Percentiles rank a stretch among this genome's conserved stretches.
phyloP scores from a whole-genome alignment of 192 early-diverging fungal species.

The Coemansia sp. region DNA sequence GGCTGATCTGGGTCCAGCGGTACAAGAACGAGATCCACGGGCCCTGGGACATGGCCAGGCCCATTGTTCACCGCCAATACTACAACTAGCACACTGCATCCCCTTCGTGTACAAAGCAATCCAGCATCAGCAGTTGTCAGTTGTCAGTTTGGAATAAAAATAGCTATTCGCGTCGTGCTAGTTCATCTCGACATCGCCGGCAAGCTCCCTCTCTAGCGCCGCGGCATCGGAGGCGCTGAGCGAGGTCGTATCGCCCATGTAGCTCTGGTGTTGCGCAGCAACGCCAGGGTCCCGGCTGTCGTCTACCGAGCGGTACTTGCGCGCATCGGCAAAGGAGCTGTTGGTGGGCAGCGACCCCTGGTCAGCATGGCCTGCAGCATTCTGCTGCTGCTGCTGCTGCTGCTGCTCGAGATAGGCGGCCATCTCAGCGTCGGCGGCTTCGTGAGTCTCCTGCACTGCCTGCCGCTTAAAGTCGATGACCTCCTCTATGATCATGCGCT shows the following conservation, averaged over 20 bases:
- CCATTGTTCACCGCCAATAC: constrained; percentile 60
- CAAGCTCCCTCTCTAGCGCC: constrained; percentile 39
- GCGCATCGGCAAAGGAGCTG: constrained; percentile 31
- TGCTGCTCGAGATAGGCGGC: constrained; percentile 18
- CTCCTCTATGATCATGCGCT: constrained; percentile 75
- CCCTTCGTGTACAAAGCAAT: neutral
- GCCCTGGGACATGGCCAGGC: constrained; percentile 93
- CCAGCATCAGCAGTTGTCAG: neutral
- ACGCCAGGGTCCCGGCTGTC: constrained; percentile 39
- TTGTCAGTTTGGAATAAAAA: neutral
- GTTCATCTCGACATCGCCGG: constrained; percentile 32
- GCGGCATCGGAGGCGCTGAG: constrained; percentile 22
- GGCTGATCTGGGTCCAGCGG: constrained; percentile 88
- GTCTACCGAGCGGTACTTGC: constrained; percentile 32
- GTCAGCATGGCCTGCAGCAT: neutral
- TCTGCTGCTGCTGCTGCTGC: too few species aligned
- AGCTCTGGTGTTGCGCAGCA: constrained; percentile 31
- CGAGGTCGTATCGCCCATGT: constrained; percentile 4
- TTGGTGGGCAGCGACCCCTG: constrained; percentile 8
- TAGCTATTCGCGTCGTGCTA: neutral
- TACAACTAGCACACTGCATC: constrained; percentile 7
- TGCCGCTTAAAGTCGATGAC: constrained; percentile 69
- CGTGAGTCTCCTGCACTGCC: constrained; percentile 42
- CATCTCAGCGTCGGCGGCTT: constrained; percentile 29
- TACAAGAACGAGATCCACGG: constrained; percentile 98